A percentile compares a stretch with the other conserved stretches of the same genome.
Conservation (phyloP, 495 filamentous ascomycete species). For the Lepidopterella palustris region DNA sequence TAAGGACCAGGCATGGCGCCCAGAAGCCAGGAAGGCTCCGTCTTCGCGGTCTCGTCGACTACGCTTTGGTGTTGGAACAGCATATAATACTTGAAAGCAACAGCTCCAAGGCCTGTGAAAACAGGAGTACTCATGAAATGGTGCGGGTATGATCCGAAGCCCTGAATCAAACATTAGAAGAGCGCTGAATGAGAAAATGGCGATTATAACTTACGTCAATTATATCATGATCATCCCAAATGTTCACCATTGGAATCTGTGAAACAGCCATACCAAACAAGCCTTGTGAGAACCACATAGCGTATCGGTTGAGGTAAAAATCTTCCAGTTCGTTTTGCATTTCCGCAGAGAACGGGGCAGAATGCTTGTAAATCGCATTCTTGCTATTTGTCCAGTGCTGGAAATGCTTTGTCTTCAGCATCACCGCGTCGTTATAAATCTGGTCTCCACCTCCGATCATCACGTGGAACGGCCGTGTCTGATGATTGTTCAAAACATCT, state of each 20-base stretch:
- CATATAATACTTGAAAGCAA: slow-evolving; percentile 98
- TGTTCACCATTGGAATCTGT: slow-evolving; percentile 97
- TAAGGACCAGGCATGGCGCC: slow-evolving; percentile 79
- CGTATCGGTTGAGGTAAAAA: slow-evolving; percentile 82
- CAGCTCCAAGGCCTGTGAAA: slow-evolving; percentile 78
- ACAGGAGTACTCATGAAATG: slow-evolving; percentile 89
- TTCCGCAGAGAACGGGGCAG: slow-evolving; percentile 60
- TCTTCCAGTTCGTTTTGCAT: slow-evolving; percentile 80
- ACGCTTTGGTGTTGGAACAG: slow-evolving; percentile 95
- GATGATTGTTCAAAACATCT: slow-evolving; percentile 88
- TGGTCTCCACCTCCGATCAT: slow-evolving; percentile 98
- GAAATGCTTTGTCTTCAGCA: slow-evolving; percentile 66
- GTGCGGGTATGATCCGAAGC: slow-evolving; percentile 87
- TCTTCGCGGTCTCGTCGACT: slow-evolving; percentile 63
- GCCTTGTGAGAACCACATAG: slow-evolving; percentile 90
- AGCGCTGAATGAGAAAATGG: not conserved
- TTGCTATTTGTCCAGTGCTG: slow-evolving; percentile 76
- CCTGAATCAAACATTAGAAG: slow-evolving; percentile 35
- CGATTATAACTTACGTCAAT: slow-evolving; percentile 53
- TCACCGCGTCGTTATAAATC: slow-evolving; percentile 85
- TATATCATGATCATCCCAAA: slow-evolving; percentile 97
- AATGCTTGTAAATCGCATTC: slow-evolving; percentile 71
- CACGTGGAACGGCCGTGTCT: slow-evolving; percentile 89
- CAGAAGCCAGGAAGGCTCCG: slow-evolving; percentile 88
- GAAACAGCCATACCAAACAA: slow-evolving; percentile 85